These are phyloP conservation scores for Fusarium nygamai DNA, from an alignment of 2,329 filamentous ascomycete species.

Conservation along the genomic window DNA sequence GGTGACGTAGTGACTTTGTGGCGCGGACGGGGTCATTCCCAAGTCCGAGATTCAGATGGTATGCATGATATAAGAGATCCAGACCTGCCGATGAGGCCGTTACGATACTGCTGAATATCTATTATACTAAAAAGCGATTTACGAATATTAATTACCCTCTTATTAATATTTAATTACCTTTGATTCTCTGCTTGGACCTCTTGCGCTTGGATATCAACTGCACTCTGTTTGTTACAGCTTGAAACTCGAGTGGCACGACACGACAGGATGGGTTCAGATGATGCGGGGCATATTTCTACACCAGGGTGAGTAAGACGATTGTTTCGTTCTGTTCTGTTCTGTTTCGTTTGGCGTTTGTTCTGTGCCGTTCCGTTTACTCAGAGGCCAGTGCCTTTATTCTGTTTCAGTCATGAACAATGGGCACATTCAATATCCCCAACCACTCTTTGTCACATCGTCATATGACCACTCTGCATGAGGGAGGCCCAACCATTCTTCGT, in stretches of 20 bases:
- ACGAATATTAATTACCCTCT: neutral
- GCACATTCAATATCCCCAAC: neutral
- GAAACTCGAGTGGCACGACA: slow-evolving; percentile 39
- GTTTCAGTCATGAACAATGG: neutral
- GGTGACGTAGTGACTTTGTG: slow-evolving; percentile 41
- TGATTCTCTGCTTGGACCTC: neutral
- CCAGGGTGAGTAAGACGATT: slow-evolving; percentile 28
- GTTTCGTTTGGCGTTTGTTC: slow-evolving; percentile 9
- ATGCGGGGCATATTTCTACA: slow-evolving; percentile 31
- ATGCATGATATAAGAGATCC: slow-evolving; percentile 23
- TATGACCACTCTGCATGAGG: slow-evolving; percentile 16
- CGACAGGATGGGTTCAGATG: slow-evolving; percentile 40
- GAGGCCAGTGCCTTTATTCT: slow-evolving; percentile 3
- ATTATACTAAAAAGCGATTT: neutral
- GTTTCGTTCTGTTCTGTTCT: slow-evolving; percentile 18
- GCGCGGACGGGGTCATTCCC: slow-evolving; percentile 28
- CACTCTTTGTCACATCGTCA: slow-evolving; percentile 4
- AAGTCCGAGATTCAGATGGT: slow-evolving; percentile 2
- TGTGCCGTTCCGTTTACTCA: neutral
- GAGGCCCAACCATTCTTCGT: neutral
- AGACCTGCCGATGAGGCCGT: neutral
- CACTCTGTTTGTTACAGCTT: slow-evolving; percentile 17
- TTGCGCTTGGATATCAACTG: neutral
- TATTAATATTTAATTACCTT: neutral
- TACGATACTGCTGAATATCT: neutral